A percentile compares a stretch with the other conserved stretches of the same genome.
Conservation (phyloP, 2,329 filamentous ascomycete genomes). For the Trichoderma atrobrunneum region DNA sequence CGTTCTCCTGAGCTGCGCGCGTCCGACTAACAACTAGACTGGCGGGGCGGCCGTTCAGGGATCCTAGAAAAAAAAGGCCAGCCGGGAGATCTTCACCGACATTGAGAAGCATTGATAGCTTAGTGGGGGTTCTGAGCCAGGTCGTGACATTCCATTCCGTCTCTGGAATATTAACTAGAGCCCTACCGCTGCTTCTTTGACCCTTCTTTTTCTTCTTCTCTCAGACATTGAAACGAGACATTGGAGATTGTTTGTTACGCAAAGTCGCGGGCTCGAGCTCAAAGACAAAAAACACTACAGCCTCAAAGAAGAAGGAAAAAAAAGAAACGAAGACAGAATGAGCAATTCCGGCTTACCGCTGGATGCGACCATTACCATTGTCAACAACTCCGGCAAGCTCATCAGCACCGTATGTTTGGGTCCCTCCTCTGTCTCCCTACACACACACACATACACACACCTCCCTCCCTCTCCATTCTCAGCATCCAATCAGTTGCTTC, state of each 20-base stretch:
- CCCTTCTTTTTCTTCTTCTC: conserved; percentile 1
- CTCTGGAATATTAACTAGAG: neutral
- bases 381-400: conserved; percentile 87
- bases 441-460: neutral
- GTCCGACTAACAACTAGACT: conserved; percentile 1
- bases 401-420: conserved; percentile 71
- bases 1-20: conserved; percentile 17
- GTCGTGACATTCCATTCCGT: conserved; percentile 2
- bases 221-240: neutral
- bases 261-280: neutral
- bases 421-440: neutral
- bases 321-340: neutral
- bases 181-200: neutral
- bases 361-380: conserved; percentile 77
- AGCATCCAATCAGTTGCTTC: conserved; percentile 12
- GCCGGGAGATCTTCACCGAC: conserved; percentile 23
- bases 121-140: conserved; percentile 10
- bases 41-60: conserved; percentile 19
- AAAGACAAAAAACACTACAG: neutral
- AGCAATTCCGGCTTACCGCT: conserved; percentile 37
- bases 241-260: neutral
- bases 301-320: neutral
- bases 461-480: neutral
- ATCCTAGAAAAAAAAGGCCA: conserved; percentile 12
- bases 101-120: conserved; percentile 6